phyloP scores from a whole-genome alignment of 73 alveolate genomes.

The Tetrahymena thermophila region DNA sequence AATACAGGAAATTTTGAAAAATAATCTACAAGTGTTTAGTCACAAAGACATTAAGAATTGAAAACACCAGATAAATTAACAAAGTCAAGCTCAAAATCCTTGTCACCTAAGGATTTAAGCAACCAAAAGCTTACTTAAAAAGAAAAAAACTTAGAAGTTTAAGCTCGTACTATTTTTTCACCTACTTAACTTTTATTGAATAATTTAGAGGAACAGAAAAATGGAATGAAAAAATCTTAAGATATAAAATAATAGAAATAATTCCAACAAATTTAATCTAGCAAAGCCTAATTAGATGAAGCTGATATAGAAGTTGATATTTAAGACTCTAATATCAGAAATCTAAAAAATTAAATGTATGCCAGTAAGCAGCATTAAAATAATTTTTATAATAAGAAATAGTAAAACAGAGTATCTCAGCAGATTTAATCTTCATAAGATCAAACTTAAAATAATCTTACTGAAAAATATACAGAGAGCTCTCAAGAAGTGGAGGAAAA shows the following conservation, averaged over 20 bases:
- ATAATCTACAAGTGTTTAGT: not conserved
- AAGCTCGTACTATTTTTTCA: not conserved
- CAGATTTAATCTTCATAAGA: not conserved
- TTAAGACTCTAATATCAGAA: not conserved
- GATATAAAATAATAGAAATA: not conserved
- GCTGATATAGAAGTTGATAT: not conserved
- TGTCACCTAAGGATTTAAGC: not conserved
- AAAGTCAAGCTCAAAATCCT: not conserved
- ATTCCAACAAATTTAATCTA: not conserved
- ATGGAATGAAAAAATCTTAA: too few relatives aligned
- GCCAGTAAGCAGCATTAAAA: not conserved
- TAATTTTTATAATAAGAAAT: not conserved
- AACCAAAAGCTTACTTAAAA: not conserved
- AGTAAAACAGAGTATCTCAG: not conserved
- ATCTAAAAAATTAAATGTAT: not conserved
- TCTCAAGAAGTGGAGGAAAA: not conserved
- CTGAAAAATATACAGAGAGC: not conserved
- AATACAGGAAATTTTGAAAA: not conserved
- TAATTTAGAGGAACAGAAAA: not conserved
- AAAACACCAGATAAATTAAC: not conserved
- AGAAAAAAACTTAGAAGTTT: not conserved
- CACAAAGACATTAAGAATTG: not conserved
- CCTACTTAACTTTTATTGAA: not conserved
- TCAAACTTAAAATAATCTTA: not conserved
- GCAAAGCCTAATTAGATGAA: not conserved